These are phyloP conservation scores for Malbranchea zuffiana DNA, from an alignment of 2,329 filamentous ascomycete genomes.

Conservation along the genomic window DNA sequence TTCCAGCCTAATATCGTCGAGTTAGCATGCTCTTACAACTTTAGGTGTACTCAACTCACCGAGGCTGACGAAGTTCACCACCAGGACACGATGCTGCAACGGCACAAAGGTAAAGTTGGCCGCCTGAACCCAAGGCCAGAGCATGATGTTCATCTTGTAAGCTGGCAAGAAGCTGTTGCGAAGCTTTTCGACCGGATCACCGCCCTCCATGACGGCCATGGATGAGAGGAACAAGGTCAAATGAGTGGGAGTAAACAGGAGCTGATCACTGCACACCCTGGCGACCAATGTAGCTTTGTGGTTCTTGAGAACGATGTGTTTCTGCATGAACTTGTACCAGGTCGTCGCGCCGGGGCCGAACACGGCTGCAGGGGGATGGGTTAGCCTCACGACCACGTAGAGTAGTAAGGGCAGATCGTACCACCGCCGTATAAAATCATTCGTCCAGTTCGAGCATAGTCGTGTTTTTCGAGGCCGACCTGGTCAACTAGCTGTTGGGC, in stretches of 20 bases:
- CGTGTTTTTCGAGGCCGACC: conserved; percentile 65
- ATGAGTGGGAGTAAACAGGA: conserved; percentile 72
- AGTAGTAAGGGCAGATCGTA: conserved; percentile 18
- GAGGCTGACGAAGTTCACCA: conserved; percentile 72
- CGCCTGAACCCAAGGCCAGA: conserved; percentile 79
- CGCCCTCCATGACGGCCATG: conserved; percentile 75
- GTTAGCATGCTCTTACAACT: neutral
- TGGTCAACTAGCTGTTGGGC: conserved; percentile 87
- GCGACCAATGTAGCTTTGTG: conserved; percentile 60
- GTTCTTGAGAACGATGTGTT: conserved; percentile 54
- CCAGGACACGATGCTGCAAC: conserved; percentile 67
- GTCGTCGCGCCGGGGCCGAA: conserved; percentile 81
- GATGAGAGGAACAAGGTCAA: conserved; percentile 69
- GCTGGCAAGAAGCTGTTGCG: conserved; percentile 58
- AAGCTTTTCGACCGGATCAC: conserved; percentile 56
- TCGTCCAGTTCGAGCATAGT: conserved; percentile 41
- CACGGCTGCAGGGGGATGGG: conserved; percentile 42
- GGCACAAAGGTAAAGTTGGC: conserved; percentile 83
- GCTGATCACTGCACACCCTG: conserved; percentile 70
- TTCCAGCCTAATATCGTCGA: conserved; percentile 42
- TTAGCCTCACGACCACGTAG: neutral
- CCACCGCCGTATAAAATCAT: conserved; percentile 42
- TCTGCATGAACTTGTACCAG: conserved; percentile 74
- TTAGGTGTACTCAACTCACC: conserved; percentile 39
- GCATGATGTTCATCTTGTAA: conserved; percentile 70